A percentile compares a stretch with the other conserved stretches of the same genome.
phyloP scores from a whole-genome alignment of 495 filamentous ascomycete species.

The Cetradonia linearis region DNA sequence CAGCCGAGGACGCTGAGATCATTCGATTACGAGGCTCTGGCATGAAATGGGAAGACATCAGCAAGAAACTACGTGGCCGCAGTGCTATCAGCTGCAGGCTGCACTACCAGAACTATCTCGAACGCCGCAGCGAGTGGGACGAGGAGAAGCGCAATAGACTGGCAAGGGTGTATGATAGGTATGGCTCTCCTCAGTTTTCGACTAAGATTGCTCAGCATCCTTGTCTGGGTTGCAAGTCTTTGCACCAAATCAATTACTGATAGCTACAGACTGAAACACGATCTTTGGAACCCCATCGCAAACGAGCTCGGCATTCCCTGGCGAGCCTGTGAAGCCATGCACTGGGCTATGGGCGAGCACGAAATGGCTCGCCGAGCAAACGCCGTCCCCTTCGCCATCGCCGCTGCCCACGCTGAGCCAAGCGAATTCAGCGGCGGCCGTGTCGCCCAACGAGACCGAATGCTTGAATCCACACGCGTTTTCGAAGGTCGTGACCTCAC shows the following conservation, averaged over 20 bases:
- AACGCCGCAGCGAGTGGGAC: constrained; percentile 83
- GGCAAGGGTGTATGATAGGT: constrained; percentile 92
- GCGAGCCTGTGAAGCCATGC: constrained; percentile 93
- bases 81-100: constrained; percentile 88
- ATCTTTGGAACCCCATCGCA: constrained; percentile 93
- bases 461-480: constrained; percentile 19
- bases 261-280: constrained; percentile 70
- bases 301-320: constrained; percentile 95
- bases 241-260: neutral
- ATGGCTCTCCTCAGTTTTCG: constrained; percentile 21
- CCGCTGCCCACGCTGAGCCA: constrained; percentile 10
- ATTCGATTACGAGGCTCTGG: constrained; percentile 78
- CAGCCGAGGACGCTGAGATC: constrained; percentile 81
- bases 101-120: constrained; percentile 96
- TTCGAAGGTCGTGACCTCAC: constrained; percentile 19
- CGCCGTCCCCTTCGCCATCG: constrained; percentile 59
- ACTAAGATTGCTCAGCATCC: neutral
- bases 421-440: constrained; percentile 13
- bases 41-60: constrained; percentile 99
- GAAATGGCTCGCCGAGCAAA: constrained; percentile 91
- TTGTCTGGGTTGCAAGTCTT: neutral
- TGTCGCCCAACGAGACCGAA: constrained; percentile 21
- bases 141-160: constrained; percentile 97
- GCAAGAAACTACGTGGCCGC: constrained; percentile 74
- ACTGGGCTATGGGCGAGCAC: constrained; percentile 88